Percentiles rank a stretch among this genome's conserved stretches.
phyloP scores from a whole-genome alignment of 495 filamentous ascomycete genomes.

The Penicillium subrubescens region DNA sequence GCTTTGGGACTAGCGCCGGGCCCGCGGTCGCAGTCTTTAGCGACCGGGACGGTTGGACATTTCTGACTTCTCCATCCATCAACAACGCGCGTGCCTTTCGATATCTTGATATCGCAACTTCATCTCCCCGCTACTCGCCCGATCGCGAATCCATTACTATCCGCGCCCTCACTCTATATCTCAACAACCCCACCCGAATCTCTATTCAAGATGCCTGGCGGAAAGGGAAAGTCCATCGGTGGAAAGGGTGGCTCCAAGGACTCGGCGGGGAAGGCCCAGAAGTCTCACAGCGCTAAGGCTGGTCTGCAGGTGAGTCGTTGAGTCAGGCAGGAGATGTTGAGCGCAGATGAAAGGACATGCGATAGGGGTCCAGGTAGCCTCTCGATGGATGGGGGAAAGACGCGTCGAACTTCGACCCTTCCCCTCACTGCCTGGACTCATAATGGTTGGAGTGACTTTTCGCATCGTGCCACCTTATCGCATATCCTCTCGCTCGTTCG shows the following conservation, averaged over 20 bases:
- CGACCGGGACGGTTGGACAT: slow-evolving; percentile 47
- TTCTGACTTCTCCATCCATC: slow-evolving; percentile 55
- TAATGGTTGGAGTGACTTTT: slow-evolving; percentile 1
- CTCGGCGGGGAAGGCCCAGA: slow-evolving; percentile 81
- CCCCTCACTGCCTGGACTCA: slow-evolving; percentile 13
- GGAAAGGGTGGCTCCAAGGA: slow-evolving; percentile 87
- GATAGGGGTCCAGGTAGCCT: slow-evolving; percentile 15
- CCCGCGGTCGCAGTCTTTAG: slow-evolving; percentile 36
- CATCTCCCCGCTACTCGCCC: slow-evolving; percentile 9
- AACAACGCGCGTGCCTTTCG: slow-evolving; percentile 48
- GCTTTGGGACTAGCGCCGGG: slow-evolving; percentile 43
- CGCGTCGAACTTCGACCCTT: slow-evolving; percentile 24
- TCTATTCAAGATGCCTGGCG: slow-evolving; percentile 66
- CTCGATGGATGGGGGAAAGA: slow-evolving; percentile 13
- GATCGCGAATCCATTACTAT: slow-evolving; percentile 23
- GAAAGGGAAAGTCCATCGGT: slow-evolving; percentile 92
- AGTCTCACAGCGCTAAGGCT: slow-evolving; percentile 97
- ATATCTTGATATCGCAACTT: slow-evolving; percentile 5
- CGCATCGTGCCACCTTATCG: slow-evolving; percentile 11
- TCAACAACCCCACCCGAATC: slow-evolving; percentile 30
- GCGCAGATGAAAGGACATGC: slow-evolving; percentile 7
- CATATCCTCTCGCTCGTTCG: slow-evolving; percentile 8
- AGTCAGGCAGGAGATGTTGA: background rate
- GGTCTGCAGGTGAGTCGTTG: slow-evolving; percentile 86
- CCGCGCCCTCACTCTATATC: slow-evolving; percentile 27